These are phyloP conservation scores for Cenchrus purpureus DNA, from an alignment of 176 grass and related monocot species.

Conservation along the genomic window DNA sequence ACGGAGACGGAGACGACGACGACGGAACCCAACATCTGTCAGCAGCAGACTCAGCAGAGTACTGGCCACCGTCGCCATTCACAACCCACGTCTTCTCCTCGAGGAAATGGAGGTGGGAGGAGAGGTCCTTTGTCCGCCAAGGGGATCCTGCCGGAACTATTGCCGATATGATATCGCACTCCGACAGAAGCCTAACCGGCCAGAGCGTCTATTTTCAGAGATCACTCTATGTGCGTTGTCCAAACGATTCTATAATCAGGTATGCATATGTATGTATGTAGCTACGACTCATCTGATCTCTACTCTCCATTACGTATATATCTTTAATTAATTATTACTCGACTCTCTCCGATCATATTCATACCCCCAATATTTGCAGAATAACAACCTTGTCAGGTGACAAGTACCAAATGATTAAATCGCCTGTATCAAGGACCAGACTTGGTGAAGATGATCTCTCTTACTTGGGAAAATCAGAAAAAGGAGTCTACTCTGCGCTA, in stretches of 20 bases:
- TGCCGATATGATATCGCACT: background rate
- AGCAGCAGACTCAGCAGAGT: background rate
- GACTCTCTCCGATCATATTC: no score
- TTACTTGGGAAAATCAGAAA: background rate
- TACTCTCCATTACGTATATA: no score
- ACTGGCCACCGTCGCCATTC: background rate
- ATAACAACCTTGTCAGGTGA: background rate
- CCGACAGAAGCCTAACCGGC: no score
- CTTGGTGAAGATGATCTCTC: background rate
- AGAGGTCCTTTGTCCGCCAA: background rate
- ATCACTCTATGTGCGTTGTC: conserved; percentile 22
- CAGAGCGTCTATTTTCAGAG: background rate
- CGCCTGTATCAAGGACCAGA: background rate
- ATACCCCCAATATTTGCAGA: background rate
- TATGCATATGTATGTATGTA: background rate
- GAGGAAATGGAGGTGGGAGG: conserved; percentile 2
- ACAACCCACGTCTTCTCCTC: background rate
- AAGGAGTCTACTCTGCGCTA: background rate
- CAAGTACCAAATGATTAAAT: conserved; percentile 3
- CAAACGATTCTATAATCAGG: conserved; percentile 15
- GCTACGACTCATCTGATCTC: no score
- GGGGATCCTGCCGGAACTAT: conserved; percentile 1
- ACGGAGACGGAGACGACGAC: no score
- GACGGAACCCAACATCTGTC: no score
- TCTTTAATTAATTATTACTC: no score